phyloP scores from a whole-genome alignment of 2,329 filamentous ascomycete genomes.

The Ceratocystis eucalypticola region DNA sequence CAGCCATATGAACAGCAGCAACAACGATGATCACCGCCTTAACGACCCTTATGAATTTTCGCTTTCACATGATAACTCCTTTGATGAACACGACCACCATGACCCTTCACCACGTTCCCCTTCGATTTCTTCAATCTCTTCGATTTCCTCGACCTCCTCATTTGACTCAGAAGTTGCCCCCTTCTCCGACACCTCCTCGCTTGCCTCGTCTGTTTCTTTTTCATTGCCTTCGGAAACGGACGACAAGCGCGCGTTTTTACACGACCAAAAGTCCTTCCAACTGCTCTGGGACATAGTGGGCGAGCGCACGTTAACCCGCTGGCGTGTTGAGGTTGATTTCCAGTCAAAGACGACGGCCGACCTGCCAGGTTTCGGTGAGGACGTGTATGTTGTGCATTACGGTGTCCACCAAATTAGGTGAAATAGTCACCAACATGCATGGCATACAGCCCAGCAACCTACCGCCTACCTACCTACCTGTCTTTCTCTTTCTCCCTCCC shows the following conservation, averaged over 20 bases:
- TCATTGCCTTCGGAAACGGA: conserved; percentile 14
- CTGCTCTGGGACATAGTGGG: conserved; percentile 42
- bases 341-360: conserved; percentile 20
- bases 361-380: conserved; percentile 21
- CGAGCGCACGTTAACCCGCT: conserved; percentile 34
- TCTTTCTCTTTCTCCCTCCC: background rate
- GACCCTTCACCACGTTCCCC: background rate
- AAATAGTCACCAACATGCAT: background rate
- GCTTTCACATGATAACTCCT: background rate
- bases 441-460: background rate
- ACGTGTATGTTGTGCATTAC: conserved; percentile 18
- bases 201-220: conserved; percentile 17
- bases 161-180: conserved; percentile 17
- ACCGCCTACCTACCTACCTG: no score
- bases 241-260: conserved; percentile 28
- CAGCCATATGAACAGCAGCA: no score
- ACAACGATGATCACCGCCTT: background rate
- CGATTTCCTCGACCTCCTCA: background rate
- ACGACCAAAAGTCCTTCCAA: conserved; percentile 38
- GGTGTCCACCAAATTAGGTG: conserved; percentile 19
- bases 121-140: conserved; percentile 12
- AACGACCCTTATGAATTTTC: background rate
- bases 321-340: conserved; percentile 34
- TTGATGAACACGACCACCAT: conserved; percentile 1
- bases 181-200: conserved; percentile 16